Conservation (phyloP, 1,284 basidiomycete genomes). For the Cutaneotrichosporon daszewskae region DNA sequence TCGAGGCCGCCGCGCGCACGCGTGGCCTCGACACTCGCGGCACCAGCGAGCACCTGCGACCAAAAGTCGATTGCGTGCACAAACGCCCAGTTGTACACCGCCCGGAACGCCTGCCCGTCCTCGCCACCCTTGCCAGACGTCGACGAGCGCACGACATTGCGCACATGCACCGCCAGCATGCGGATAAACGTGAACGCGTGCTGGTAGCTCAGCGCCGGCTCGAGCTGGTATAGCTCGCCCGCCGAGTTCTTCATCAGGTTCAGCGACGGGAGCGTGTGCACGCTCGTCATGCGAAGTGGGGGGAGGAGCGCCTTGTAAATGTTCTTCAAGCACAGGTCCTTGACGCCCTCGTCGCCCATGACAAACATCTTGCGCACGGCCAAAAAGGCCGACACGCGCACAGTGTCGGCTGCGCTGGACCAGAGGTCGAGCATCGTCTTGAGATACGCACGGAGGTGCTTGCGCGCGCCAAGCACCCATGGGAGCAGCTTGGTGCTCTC, state of each 20-base stretch:
- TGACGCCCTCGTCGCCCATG: conserved; percentile 70
- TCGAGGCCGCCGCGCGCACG: conserved; percentile 55
- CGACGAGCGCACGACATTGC: conserved; percentile 53
- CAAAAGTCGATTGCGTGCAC: conserved; percentile 96
- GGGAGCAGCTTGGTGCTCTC: conserved; percentile 84
- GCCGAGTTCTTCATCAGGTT: conserved; percentile 98
- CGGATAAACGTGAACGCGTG: conserved; percentile 96
- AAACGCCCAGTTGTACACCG: conserved; percentile 98
- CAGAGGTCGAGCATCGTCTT: conserved; percentile 81
- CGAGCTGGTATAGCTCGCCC: conserved; percentile 79
- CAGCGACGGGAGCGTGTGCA: conserved; percentile 85
- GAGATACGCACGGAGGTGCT: conserved; percentile 73
- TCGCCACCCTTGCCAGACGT: conserved; percentile 31
- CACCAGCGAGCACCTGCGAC: conserved; percentile 77
- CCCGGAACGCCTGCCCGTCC: conserved; percentile 73
- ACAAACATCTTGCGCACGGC: conserved; percentile 76
- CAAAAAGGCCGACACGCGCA: conserved; percentile 82
- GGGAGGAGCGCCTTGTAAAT: conserved; percentile 74
- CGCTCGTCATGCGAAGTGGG: conserved; percentile 66
- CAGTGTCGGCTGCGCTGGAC: conserved; percentile 72
- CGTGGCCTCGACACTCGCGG: conserved; percentile 61
- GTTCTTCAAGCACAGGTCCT: conserved; percentile 74
- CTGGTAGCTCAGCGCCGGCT: conserved; percentile 61
- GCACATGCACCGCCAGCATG: conserved; percentile 86
- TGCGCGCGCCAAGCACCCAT: conserved; percentile 74